These are phyloP conservation scores for Lipomyces yarrowii DNA, from an alignment of 1,139 yeast species.

Conservation along the genomic window DNA sequence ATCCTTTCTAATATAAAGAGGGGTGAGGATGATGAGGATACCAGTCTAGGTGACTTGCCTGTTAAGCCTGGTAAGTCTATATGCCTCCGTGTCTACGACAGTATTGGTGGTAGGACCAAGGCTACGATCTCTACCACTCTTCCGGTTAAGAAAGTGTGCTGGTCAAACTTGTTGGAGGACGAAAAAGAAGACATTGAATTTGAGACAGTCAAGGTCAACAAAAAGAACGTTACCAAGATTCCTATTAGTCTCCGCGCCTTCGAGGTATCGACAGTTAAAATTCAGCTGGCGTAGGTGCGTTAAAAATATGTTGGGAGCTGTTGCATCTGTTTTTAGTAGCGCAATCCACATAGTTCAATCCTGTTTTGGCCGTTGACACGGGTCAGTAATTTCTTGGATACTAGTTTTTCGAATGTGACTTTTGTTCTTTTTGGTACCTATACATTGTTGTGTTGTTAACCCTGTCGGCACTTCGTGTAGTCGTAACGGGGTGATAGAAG, in stretches of 20 bases:
- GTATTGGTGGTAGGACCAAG: conserved; percentile 73
- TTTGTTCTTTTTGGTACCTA: too few relatives aligned
- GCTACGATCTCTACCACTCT: conserved; percentile 52
- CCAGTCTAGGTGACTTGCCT: conserved; percentile 47
- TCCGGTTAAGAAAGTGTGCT: conserved; percentile 55
- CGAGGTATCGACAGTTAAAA: conserved; percentile 62
- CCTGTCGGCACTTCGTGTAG: background rate
- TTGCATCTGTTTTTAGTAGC: background rate
- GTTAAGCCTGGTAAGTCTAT: conserved; percentile 42
- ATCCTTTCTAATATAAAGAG: conserved; percentile 80
- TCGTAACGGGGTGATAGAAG: background rate
- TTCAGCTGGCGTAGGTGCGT: conserved; percentile 17
- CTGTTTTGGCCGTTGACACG: too few relatives aligned
- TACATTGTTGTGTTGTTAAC: too few relatives aligned
- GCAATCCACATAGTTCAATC: background rate
- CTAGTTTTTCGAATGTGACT: too few relatives aligned
- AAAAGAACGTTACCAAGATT: conserved; percentile 46
- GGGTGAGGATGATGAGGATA: conserved; percentile 77
- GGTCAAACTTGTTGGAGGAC: conserved; percentile 74
- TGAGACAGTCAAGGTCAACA: conserved; percentile 38
- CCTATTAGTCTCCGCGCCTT: conserved; percentile 63
- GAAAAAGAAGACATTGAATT: conserved; percentile 50
- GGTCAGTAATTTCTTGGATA: too few relatives aligned
- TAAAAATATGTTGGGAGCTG: background rate
- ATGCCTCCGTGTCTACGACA: conserved; percentile 76